Conservation (phyloP, 225 moss, liverwort and hornwort species). For the Neckera pumila region DNA sequence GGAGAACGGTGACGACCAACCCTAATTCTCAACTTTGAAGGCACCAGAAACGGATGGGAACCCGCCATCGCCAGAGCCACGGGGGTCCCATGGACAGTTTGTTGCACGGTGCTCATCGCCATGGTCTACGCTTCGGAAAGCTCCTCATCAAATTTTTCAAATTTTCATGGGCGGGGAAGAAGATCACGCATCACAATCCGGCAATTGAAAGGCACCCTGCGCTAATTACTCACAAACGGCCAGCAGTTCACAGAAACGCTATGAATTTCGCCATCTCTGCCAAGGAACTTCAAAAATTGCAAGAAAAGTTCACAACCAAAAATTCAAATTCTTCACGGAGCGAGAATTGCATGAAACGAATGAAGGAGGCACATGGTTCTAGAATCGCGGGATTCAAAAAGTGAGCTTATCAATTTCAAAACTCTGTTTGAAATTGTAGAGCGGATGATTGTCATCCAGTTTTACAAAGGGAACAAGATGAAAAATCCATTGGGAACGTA, state of each 20-base stretch:
- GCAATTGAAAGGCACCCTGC: not conserved
- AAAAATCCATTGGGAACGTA: not conserved
- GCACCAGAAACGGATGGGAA: not conserved
- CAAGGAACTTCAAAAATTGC: not conserved
- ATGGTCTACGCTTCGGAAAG: not conserved
- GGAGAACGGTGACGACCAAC: not conserved
- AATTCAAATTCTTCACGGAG: not conserved
- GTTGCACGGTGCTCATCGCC: slow-evolving; percentile 1
- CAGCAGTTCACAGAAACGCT: not conserved
- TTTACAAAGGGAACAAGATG: not conserved
- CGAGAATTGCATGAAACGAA: not conserved
- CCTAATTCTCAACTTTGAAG: not conserved
- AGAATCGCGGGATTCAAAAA: not conserved
- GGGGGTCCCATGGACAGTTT: not conserved
- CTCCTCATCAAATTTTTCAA: not conserved
- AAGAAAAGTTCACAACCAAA: not conserved
- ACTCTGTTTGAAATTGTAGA: not conserved
- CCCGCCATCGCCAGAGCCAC: not conserved
- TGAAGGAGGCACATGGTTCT: not conserved
- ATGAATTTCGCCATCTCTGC: not conserved
- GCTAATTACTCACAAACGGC: not conserved
- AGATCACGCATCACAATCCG: not conserved
- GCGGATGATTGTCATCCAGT: not conserved
- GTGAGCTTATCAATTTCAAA: not conserved
- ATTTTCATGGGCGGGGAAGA: not conserved